phyloP scores from a whole-genome alignment of 2,329 filamentous ascomycete species.

The Colletotrichum theobromicola region DNA sequence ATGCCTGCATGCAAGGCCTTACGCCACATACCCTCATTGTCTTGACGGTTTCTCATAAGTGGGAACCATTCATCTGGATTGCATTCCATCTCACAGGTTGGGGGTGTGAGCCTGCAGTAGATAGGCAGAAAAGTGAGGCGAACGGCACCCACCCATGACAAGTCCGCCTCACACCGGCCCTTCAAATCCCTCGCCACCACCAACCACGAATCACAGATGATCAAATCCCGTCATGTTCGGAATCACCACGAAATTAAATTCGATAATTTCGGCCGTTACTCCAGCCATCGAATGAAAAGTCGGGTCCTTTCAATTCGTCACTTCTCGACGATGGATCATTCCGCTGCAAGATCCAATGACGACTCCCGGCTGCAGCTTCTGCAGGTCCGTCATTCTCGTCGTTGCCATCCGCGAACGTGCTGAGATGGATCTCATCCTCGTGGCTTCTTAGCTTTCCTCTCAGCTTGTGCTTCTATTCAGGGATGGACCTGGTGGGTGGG shows the following conservation, averaged over 20 bases:
- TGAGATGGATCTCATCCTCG: constrained; percentile 4
- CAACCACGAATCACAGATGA: constrained; percentile 1
- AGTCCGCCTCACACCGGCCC: constrained; percentile 15
- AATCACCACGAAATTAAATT: background rate
- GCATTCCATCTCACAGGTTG: constrained; percentile 8
- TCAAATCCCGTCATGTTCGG: background rate
- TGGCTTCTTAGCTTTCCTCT: background rate
- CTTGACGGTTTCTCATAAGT: constrained; percentile 2
- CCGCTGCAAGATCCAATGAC: constrained; percentile 21
- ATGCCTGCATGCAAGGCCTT: constrained; percentile 13
- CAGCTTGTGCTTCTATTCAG: background rate
- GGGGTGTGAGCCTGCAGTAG: constrained; percentile 20
- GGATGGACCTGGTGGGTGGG: constrained; percentile 18
- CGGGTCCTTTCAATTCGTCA: background rate
- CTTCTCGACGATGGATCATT: constrained; percentile 11
- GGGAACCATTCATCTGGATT: constrained; percentile 6
- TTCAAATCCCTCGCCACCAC: background rate
- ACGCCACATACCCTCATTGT: constrained; percentile 16
- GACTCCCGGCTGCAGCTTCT: constrained; percentile 14
- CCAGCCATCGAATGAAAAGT: background rate
- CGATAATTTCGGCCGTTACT: background rate
- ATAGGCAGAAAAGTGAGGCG: constrained; percentile 23
- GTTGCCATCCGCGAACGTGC: background rate
- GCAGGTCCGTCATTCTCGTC: constrained; percentile 12
- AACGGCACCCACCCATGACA: constrained; percentile 15